Evolutionary conservation across 768 basidiomycete genomes (phyloP).

Genomic region (Strobilomyces confusus): DNA sequence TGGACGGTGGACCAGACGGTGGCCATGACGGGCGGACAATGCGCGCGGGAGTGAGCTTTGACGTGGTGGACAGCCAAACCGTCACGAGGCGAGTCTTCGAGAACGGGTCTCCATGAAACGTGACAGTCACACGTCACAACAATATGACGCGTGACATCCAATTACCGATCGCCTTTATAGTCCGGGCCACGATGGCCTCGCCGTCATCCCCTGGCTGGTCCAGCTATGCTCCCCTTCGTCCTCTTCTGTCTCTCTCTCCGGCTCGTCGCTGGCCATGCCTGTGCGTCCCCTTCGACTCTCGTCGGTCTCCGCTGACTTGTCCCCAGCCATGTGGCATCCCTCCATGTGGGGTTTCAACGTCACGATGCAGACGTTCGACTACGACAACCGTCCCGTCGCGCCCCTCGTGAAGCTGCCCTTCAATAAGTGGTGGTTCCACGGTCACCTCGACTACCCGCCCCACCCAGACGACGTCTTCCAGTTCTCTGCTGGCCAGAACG

Average conservation of each 20-base stretch:
- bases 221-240: slow-evolving; percentile 6
- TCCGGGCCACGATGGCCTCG: neutral
- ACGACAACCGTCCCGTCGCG: slow-evolving; percentile 60
- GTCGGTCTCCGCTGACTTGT: neutral
- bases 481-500: slow-evolving; percentile 54
- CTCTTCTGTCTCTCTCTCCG: slow-evolving; percentile 4
- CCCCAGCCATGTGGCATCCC: slow-evolving; percentile 48
- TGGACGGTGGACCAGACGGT: slow-evolving; percentile 19
- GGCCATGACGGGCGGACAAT: slow-evolving; percentile 14
- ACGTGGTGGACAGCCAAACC: too few relatives aligned
- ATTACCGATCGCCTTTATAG: neutral
- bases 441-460: slow-evolving; percentile 56
- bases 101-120: neutral
- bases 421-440: slow-evolving; percentile 59
- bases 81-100: too few relatives aligned
- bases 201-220: slow-evolving; percentile 16
- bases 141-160: slow-evolving; percentile 11
- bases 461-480: slow-evolving; percentile 52
- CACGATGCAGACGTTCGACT: slow-evolving; percentile 46
- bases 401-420: slow-evolving; percentile 38
- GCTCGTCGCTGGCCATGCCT: slow-evolving; percentile 13
- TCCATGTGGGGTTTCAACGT: slow-evolving; percentile 71
- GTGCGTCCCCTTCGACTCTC: slow-evolving; percentile 7
- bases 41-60: neutral
- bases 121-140: neutral